phyloP scores from a whole-genome alignment of 345 rosid species.

The Lumnitzera racemosa region DNA sequence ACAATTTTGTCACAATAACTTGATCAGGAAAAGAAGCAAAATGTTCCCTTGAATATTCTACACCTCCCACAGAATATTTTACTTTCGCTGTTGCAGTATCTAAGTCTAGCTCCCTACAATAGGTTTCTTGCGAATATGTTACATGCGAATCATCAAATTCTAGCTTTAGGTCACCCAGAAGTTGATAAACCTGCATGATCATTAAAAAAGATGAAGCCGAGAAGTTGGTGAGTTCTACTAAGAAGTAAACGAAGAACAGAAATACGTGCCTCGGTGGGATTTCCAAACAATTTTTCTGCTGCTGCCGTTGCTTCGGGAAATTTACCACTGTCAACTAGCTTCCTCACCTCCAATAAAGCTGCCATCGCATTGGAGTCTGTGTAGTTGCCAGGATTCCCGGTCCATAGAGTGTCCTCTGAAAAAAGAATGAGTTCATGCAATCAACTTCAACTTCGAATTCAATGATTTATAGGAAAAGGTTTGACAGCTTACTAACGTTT shows the following conservation, averaged over 20 bases:
- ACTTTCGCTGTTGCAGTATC: slow-evolving; percentile 68
- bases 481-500: too few species aligned
- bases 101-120: slow-evolving; percentile 86
- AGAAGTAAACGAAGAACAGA: not conserved
- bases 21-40: slow-evolving; percentile 72
- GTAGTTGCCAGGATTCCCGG: slow-evolving; percentile 69
- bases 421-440: not conserved
- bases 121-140: slow-evolving; percentile 46
- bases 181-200: slow-evolving; percentile 60
- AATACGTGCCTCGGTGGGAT: slow-evolving; percentile 59
- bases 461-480: too few species aligned
- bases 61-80: slow-evolving; percentile 52
- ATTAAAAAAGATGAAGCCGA: slow-evolving; percentile 5
- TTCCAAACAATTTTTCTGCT: slow-evolving; percentile 49
- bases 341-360: slow-evolving; percentile 61
- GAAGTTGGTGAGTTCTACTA: not conserved
- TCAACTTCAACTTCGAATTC: too few species aligned
- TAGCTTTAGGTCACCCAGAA: slow-evolving; percentile 76
- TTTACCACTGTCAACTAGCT: slow-evolving; percentile 51
- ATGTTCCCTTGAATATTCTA: slow-evolving; percentile 56
- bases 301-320: slow-evolving; percentile 66
- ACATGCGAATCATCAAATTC: slow-evolving; percentile 73
- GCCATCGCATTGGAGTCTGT: slow-evolving; percentile 52
- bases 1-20: slow-evolving; percentile 57
- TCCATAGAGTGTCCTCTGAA: slow-evolving; percentile 84